Percentiles rank a stretch among this genome's conserved stretches.
phyloP scores from a whole-genome alignment of 805 yeast genomes.

The Cyberlindnera veronae region DNA sequence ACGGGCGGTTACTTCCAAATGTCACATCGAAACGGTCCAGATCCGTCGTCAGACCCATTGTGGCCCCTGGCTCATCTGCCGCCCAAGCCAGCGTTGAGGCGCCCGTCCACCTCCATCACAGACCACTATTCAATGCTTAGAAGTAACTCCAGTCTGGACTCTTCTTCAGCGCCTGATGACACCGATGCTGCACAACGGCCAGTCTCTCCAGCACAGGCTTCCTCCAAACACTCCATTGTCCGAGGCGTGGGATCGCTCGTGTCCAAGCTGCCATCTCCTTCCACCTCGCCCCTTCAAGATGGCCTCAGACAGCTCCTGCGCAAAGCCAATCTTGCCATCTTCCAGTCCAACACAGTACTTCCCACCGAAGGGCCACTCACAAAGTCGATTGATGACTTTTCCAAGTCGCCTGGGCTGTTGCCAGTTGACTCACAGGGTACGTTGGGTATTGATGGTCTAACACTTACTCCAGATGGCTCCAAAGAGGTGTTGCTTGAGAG shows the following conservation, averaged over 20 bases:
- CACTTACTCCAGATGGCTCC: neutral
- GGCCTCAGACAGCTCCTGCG: constrained; percentile 14
- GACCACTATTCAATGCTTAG: constrained; percentile 21
- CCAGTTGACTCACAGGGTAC: neutral
- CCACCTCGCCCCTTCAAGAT: constrained; percentile 10
- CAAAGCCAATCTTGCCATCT: constrained; percentile 15
- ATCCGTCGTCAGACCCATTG: too few species aligned
- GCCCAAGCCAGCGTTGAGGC: too few species aligned
- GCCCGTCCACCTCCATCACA: constrained; percentile 12
- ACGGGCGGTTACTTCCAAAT: too few species aligned
- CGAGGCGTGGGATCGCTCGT: constrained; percentile 9
- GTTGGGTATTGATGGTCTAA: neutral
- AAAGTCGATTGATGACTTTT: constrained; percentile 16
- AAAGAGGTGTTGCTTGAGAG: constrained; percentile 22
- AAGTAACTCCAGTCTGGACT: constrained; percentile 9
- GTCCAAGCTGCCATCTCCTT: constrained; percentile 13
- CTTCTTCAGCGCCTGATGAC: too few species aligned
- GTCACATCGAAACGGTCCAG: too few species aligned
- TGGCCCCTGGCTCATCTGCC: too few species aligned
- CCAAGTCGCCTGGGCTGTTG: constrained; percentile 6
- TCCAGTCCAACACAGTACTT: neutral
- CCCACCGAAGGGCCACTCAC: constrained; percentile 25
- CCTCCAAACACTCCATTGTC: constrained; percentile 14
- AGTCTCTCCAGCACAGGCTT: constrained; percentile 7
- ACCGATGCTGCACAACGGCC: too few species aligned